Evolutionary conservation across 352 stramenopile species (phyloP).

Genomic region (Elongisporangium prolatum): DNA sequence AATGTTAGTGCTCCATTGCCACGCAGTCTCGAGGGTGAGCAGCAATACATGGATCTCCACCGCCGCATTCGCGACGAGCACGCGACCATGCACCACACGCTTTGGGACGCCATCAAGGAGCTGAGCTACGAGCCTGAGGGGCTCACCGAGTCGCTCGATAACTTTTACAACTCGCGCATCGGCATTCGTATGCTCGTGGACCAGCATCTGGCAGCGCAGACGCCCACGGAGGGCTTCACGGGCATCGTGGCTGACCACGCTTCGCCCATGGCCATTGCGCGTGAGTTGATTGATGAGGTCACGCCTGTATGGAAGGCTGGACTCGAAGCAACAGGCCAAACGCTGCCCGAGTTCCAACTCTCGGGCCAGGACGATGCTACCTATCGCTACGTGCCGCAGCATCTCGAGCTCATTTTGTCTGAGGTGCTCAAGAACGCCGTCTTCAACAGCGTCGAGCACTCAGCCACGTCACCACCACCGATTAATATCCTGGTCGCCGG

Average conservation of each 20-base stretch:
- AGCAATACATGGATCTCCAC: constrained; percentile 59
- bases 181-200: constrained; percentile 82
- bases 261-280: constrained; percentile 62
- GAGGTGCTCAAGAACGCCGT: constrained; percentile 82
- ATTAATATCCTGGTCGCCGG: constrained; percentile 63
- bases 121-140: constrained; percentile 53
- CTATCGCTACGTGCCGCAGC: constrained; percentile 78
- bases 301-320: constrained; percentile 49
- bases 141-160: constrained; percentile 59
- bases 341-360: constrained; percentile 57
- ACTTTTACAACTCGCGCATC: constrained; percentile 84
- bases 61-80: constrained; percentile 50
- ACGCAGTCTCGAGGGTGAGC: constrained; percentile 48
- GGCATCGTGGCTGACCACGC: constrained; percentile 64
- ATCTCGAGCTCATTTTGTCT: constrained; percentile 79
- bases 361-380: constrained; percentile 42
- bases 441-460: constrained; percentile 55
- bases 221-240: constrained; percentile 41
- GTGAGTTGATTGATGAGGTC: constrained; percentile 51
- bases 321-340: constrained; percentile 21
- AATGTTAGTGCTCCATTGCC: constrained; percentile 43
- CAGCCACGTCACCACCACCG: constrained; percentile 26
- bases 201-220: constrained; percentile 68
- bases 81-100: constrained; percentile 66
- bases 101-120: constrained; percentile 52